Percentiles rank a stretch among this genome's conserved stretches.
phyloP scores from a whole-genome alignment of 495 filamentous ascomycete species.

The Pyrenopolyporus hunteri region DNA sequence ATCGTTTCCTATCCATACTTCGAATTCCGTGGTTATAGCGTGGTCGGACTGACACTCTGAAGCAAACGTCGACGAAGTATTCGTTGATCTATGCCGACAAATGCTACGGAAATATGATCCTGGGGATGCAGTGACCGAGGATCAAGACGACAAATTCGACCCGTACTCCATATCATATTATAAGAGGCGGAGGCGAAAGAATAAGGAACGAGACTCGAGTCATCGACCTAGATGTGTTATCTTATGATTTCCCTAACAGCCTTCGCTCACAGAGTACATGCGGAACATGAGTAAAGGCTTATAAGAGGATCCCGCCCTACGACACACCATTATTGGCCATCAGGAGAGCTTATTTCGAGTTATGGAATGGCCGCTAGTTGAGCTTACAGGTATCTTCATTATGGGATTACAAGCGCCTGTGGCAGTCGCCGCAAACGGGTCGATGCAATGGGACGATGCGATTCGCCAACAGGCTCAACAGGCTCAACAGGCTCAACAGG shows the following conservation, averaged over 20 bases:
- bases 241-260: conserved; percentile 22
- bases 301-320: neutral
- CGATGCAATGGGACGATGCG: neutral
- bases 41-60: conserved; percentile 24
- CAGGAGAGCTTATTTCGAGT: neutral
- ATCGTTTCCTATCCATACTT: conserved; percentile 10
- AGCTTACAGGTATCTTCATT: neutral
- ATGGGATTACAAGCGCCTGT: neutral
- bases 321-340: neutral
- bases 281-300: neutral
- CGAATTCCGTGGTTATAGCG: neutral
- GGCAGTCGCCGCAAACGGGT: neutral
- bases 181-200: conserved; percentile 38
- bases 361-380: neutral
- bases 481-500: neutral
- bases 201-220: conserved; percentile 27
- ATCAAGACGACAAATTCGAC: conserved; percentile 45
- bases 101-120: conserved; percentile 77
- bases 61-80: conserved; percentile 95
- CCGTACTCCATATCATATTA: conserved; percentile 42
- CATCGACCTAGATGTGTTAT: conserved; percentile 43
- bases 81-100: conserved; percentile 89
- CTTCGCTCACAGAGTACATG: neutral
- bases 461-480: neutral
- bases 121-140: conserved; percentile 49